Evolutionary conservation across 78 protist genomes (phyloP).

Genomic region (Polysphondylium violaceum): DNA sequence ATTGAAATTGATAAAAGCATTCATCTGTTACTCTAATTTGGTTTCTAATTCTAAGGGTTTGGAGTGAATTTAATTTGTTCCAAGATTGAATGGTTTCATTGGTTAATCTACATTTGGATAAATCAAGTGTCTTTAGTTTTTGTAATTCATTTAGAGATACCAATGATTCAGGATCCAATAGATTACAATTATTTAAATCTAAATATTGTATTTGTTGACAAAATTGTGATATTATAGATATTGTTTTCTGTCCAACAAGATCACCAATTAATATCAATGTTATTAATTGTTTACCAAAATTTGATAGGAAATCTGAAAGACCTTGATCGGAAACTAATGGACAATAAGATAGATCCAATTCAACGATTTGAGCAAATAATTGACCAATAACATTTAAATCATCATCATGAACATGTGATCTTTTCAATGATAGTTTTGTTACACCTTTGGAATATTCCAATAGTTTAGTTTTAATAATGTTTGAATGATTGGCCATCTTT

Average conservation of each 20-base stretch:
- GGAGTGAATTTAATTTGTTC: background rate
- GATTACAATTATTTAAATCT: slow-evolving; percentile 48
- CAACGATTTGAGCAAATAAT: slow-evolving; percentile 24
- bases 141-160: background rate
- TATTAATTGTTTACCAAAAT: slow-evolving; percentile 29
- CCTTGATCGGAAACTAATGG: slow-evolving; percentile 43
- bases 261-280: slow-evolving; percentile 3
- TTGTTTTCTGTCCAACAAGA: slow-evolving; percentile 17
- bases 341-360: slow-evolving; percentile 42
- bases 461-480: background rate
- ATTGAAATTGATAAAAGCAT: slow-evolving; percentile 4
- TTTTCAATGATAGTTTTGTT: background rate
- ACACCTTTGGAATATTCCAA: background rate
- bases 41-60: slow-evolving; percentile 1
- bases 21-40: slow-evolving; percentile 45
- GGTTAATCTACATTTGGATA: slow-evolving; percentile 60
- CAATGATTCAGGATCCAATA: slow-evolving; percentile 21
- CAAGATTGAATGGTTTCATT: slow-evolving; percentile 23
- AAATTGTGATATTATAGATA: slow-evolving; percentile 28
- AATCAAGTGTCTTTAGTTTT: slow-evolving; percentile 13
- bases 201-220: slow-evolving; percentile 35
- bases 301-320: slow-evolving; percentile 42
- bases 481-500: slow-evolving; percentile 10
- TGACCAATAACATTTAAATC: slow-evolving; percentile 18
- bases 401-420: slow-evolving; percentile 11